These are phyloP conservation scores for Chlorella vulgaris DNA, from an alignment of 139 green algal species.

Conservation along the genomic window DNA sequence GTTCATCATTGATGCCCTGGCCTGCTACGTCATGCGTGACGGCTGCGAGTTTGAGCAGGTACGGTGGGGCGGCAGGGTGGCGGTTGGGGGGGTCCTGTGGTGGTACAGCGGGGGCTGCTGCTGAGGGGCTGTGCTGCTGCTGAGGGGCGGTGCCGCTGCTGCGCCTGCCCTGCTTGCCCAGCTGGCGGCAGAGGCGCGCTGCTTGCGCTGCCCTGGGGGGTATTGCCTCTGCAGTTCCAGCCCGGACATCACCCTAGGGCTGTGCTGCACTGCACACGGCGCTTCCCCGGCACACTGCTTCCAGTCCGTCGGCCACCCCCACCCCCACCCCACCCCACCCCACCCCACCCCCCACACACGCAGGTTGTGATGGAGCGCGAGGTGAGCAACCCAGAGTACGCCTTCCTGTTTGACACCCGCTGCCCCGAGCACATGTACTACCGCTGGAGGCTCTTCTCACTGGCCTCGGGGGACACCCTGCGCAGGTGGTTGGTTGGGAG, in stretches of 20 bases:
- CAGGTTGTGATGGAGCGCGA: conserved; percentile 86
- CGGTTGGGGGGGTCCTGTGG: background rate
- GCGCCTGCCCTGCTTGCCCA: too few relatives aligned
- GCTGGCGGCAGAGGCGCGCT: too few relatives aligned
- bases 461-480: conserved; percentile 62
- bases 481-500: conserved; percentile 31
- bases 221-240: too few relatives aligned
- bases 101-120: too few relatives aligned
- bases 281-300: too few relatives aligned
- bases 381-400: conserved; percentile 80
- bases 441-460: conserved; percentile 83
- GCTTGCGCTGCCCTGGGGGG: too few relatives aligned
- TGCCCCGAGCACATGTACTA: conserved; percentile 92
- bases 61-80: background rate
- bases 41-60: conserved; percentile 81
- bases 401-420: conserved; percentile 88
- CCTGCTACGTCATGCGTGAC: conserved; percentile 84
- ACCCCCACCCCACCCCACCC: background rate
- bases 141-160: too few relatives aligned
- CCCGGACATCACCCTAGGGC: too few relatives aligned
- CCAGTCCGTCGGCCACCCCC: background rate
- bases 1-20: conserved; percentile 92
- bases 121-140: too few relatives aligned
- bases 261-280: too few relatives aligned
- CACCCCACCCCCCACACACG: background rate